Evolutionary conservation across 2,329 filamentous ascomycete species (phyloP).

Genomic region (Chrysoporthe cubensis): DNA sequence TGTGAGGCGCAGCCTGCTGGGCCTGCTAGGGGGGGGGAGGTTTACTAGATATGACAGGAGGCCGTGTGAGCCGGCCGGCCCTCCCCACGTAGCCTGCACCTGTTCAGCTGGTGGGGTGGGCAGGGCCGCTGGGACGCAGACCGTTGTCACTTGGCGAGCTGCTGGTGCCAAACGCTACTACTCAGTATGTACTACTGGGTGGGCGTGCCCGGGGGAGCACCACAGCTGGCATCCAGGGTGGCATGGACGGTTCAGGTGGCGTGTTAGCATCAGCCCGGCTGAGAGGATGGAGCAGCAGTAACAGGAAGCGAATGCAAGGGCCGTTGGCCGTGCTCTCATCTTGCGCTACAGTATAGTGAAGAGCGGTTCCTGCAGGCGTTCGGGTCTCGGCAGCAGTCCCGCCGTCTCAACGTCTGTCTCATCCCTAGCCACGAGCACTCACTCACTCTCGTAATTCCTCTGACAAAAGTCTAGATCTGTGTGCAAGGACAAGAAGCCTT

Average conservation of each 20-base stretch:
- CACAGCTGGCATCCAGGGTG: neutral
- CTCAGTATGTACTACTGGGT: neutral
- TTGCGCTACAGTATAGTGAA: neutral
- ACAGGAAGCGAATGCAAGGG: neutral
- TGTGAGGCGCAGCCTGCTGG: neutral
- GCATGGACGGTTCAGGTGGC: neutral
- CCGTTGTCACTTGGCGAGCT: constrained; percentile 2
- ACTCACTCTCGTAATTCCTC: neutral
- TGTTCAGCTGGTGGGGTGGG: neutral
- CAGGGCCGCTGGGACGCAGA: neutral
- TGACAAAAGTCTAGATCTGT: neutral
- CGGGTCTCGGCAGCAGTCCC: neutral
- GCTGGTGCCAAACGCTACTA: neutral
- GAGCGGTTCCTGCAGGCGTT: neutral
- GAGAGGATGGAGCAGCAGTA: neutral
- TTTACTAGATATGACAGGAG: neutral
- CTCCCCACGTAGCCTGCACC: neutral
- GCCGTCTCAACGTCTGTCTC: neutral
- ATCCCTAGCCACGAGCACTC: neutral
- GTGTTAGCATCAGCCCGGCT: neutral
- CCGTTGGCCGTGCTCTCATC: no score
- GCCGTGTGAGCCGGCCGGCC: neutral
- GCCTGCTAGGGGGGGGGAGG: neutral
- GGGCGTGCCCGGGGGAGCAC: neutral
- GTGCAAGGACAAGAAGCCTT: neutral